Percentiles rank a stretch among this genome's conserved stretches.
Conservation (phyloP, 768 basidiomycete species). For the Lactifluus piperatus region DNA sequence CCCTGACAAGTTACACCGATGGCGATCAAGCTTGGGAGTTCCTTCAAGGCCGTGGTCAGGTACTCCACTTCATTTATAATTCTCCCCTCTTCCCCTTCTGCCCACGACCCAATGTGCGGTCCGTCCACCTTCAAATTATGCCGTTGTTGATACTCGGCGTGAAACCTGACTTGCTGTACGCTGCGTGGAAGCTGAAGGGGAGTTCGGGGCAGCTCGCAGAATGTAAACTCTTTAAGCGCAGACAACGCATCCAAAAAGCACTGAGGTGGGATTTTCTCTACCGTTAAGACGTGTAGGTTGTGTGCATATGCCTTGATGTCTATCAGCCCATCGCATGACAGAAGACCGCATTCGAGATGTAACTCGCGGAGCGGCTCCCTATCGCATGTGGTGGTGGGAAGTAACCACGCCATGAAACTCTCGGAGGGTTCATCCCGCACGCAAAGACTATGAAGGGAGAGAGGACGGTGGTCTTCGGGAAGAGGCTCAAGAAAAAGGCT, state of each 20-base stretch:
- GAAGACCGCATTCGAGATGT: conserved; percentile 1
- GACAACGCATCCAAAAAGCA: conserved; percentile 7
- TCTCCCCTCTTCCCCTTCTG: neutral
- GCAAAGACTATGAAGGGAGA: conserved; percentile 3
- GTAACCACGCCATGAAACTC: conserved; percentile 9
- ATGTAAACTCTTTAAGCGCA: conserved; percentile 3
- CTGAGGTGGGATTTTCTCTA: conserved; percentile 10
- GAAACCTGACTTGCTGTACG: neutral
- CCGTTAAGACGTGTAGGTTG: conserved; percentile 4
- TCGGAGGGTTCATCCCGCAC: conserved; percentile 4
- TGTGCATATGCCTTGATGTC: neutral
- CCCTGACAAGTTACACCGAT: neutral
- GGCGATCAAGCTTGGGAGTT: conserved; percentile 5
- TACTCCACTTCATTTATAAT: conserved; percentile 1
- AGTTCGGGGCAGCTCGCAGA: neutral
- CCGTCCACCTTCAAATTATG: neutral
- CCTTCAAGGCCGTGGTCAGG: conserved; percentile 4
- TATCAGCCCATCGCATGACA: neutral
- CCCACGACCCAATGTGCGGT: neutral
- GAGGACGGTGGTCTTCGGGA: conserved; percentile 3
- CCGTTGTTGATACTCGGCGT: neutral
- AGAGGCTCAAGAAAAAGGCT: conserved; percentile 2
- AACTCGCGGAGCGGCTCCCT: conserved; percentile 12
- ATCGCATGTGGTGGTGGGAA: neutral
- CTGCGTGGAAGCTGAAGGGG: conserved; percentile 1